A percentile compares a stretch with the other conserved stretches of the same genome.
These are phyloP conservation scores for Auricularia cornea DNA, from an alignment of 768 basidiomycete species.

Conservation along the genomic window DNA sequence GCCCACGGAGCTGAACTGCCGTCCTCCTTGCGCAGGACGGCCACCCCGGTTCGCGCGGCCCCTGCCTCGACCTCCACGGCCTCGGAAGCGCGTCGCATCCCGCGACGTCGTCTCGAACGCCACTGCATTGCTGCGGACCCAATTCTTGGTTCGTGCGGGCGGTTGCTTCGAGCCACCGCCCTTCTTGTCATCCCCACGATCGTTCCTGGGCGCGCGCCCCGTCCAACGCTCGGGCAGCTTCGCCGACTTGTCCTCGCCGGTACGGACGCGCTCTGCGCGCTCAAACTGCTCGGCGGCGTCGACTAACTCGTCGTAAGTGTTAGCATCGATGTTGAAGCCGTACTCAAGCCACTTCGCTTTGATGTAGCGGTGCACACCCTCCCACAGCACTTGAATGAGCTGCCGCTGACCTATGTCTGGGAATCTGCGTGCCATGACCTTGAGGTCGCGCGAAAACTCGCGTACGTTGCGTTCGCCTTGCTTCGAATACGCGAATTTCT, in stretches of 20 bases:
- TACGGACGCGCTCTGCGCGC: slow-evolving; percentile 14
- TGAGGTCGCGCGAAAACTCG: slow-evolving; percentile 27
- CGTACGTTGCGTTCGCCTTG: slow-evolving; percentile 23
- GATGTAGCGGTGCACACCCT: slow-evolving; percentile 18
- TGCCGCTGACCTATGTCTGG: slow-evolving; percentile 21
- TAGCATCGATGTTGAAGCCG: slow-evolving; percentile 19
- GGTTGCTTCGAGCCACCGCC: not conserved
- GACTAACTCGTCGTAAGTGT: slow-evolving; percentile 18
- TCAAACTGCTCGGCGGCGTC: slow-evolving; percentile 25
- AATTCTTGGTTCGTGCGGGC: not conserved
- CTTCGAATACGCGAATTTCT: slow-evolving; percentile 13
- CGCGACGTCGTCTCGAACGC: not conserved
- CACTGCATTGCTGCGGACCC: not conserved
- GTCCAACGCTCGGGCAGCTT: not conserved
- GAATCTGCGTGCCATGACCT: slow-evolving; percentile 26
- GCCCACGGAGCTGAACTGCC: not conserved
- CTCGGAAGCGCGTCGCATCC: not conserved
- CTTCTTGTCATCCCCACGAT: not conserved
- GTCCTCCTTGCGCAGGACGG: too few relatives aligned
- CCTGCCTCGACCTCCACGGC: not conserved
- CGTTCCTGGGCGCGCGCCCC: not conserved
- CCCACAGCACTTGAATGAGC: slow-evolving; percentile 27
- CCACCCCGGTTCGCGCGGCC: not conserved
- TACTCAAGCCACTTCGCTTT: slow-evolving; percentile 24
- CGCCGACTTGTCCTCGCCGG: not conserved